phyloP scores from a whole-genome alignment of 352 stramenopile genomes.

The Pythium myriotylum region DNA sequence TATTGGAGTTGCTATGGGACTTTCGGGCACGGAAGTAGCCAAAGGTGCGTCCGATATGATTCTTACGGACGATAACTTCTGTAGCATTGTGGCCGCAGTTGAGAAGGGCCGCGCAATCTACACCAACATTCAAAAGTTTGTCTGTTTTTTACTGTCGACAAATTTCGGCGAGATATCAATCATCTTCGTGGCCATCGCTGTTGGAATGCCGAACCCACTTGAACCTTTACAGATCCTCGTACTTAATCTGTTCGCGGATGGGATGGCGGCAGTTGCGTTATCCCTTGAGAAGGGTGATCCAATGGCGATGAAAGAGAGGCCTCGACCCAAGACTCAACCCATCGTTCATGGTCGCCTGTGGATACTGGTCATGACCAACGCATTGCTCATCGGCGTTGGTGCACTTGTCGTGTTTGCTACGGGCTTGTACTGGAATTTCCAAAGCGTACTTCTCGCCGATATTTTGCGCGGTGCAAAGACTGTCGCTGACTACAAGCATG shows the following conservation, averaged over 20 bases:
- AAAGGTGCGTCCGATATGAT: constrained; percentile 97
- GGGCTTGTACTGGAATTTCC: constrained; percentile 43
- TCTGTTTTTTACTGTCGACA: constrained; percentile 94
- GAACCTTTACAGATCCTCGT: constrained; percentile 95
- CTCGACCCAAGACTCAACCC: constrained; percentile 31
- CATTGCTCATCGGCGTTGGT: constrained; percentile 32
- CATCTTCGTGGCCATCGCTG: constrained; percentile 39
- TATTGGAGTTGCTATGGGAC: constrained; percentile 93
- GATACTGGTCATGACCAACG: constrained; percentile 35
- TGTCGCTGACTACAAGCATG: constrained; percentile 28
- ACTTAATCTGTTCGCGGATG: constrained; percentile 96
- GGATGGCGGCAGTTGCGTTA: constrained; percentile 40
- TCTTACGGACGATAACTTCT: constrained; percentile 95
- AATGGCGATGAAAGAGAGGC: constrained; percentile 27
- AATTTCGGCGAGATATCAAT: constrained; percentile 92
- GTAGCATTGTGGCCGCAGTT: constrained; percentile 92
- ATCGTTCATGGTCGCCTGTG: constrained; percentile 43
- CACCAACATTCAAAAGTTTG: constrained; percentile 95
- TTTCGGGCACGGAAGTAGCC: constrained; percentile 93
- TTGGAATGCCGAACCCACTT: constrained; percentile 66
- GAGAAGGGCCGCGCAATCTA: constrained; percentile 94
- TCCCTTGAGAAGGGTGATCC: constrained; percentile 40
- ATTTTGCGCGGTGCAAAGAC: constrained; percentile 29
- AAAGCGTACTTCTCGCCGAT: constrained; percentile 32
- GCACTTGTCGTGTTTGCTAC: constrained; percentile 33